Percentiles rank a stretch among this genome's conserved stretches.
Evolutionary conservation across 2,329 filamentous ascomycete genomes (phyloP).

Genomic region (Exophiala oligosperma): DNA sequence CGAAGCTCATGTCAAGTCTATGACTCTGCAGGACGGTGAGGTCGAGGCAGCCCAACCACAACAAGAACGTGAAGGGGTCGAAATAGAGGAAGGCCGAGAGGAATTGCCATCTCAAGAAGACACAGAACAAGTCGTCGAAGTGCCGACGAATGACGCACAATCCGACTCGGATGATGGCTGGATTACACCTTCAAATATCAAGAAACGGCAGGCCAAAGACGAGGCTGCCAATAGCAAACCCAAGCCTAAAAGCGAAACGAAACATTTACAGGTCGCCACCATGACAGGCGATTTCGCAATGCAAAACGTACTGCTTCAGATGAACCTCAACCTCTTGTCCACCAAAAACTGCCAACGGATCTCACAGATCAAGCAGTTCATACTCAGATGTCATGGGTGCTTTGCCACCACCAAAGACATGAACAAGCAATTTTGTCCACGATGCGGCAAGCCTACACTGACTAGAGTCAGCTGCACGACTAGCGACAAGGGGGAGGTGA

Average conservation of each 20-base stretch:
- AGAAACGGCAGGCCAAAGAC: slow-evolving; percentile 75
- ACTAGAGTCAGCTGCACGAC: slow-evolving; percentile 85
- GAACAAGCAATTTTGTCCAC: slow-evolving; percentile 86
- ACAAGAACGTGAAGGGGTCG: slow-evolving; percentile 27
- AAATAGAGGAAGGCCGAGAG: not conserved
- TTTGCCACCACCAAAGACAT: slow-evolving; percentile 83
- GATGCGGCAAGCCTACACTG: slow-evolving; percentile 84
- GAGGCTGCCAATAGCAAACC: slow-evolving; percentile 49
- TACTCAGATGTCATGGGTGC: slow-evolving; percentile 91
- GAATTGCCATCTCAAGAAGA: not conserved
- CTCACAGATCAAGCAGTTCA: slow-evolving; percentile 80
- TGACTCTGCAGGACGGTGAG: slow-evolving; percentile 15
- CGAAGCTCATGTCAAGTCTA: slow-evolving; percentile 1
- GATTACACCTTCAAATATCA: slow-evolving; percentile 93
- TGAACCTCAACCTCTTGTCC: slow-evolving; percentile 88
- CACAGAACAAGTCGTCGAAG: slow-evolving; percentile 29
- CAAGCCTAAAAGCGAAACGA: slow-evolving; percentile 54
- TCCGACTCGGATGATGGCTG: slow-evolving; percentile 66
- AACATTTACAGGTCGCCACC: slow-evolving; percentile 79
- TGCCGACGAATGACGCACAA: slow-evolving; percentile 33
- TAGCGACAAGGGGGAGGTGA: slow-evolving; percentile 75
- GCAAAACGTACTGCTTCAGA: slow-evolving; percentile 93
- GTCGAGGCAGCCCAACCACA: slow-evolving; percentile 29
- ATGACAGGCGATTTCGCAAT: slow-evolving; percentile 96
- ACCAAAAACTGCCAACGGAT: slow-evolving; percentile 73